Conservation (phyloP, 371 early-diverging fungal species). For the Rhizopus stolonifer region DNA sequence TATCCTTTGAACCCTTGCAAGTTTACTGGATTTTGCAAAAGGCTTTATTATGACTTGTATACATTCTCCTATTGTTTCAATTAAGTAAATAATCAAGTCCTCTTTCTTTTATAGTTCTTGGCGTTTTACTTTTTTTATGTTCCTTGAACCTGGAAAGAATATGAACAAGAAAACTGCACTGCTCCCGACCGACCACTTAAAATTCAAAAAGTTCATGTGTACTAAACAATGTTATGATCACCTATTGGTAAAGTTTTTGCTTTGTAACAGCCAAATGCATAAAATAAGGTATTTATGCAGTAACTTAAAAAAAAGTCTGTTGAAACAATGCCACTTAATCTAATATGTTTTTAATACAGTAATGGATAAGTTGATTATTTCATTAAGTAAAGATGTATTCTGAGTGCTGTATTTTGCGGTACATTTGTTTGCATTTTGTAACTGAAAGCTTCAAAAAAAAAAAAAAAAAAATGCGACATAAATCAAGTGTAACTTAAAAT, state of each 20-base stretch:
- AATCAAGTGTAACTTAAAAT: no score
- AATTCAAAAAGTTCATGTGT: neutral
- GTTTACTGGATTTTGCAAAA: no score
- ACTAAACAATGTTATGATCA: neutral
- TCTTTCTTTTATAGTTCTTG: no score
- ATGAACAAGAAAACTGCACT: neutral
- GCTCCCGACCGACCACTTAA: neutral
- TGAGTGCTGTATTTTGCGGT: no score
- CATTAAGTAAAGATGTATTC: neutral
- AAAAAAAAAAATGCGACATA: no score
- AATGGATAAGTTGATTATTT: no score
- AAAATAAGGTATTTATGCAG: neutral
- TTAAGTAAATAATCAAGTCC: no score
- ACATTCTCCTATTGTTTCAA: no score
- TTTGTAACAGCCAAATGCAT: neutral
- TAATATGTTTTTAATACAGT: neutral
- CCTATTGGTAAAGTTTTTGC: neutral
- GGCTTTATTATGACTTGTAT: no score
- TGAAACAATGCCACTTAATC: slow-evolving; percentile 1
- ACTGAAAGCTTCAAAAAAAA: no score
- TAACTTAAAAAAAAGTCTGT: neutral
- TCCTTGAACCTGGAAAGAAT: slow-evolving; percentile 2
- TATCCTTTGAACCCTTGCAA: neutral
- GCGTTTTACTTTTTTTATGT: neutral
- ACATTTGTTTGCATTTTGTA: no score